A percentile compares a stretch with the other conserved stretches of the same genome.
Evolutionary conservation across 202 grass and related monocot genomes (phyloP).

Genomic region (Setaria viridis): DNA sequence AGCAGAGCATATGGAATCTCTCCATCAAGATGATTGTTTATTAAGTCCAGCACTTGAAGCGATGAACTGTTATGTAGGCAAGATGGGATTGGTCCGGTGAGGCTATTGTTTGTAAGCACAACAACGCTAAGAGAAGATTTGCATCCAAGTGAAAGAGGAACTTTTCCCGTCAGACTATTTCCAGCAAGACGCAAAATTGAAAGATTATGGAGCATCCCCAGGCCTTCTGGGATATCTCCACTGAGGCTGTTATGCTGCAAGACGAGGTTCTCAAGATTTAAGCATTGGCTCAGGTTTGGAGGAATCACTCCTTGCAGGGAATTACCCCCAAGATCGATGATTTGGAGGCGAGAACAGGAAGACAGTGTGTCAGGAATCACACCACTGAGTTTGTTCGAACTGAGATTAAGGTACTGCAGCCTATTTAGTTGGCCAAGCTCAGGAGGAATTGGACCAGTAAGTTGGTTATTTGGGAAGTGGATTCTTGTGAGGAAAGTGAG

Average conservation of each 20-base stretch:
- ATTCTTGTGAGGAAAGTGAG: conserved; percentile 42
- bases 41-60: conserved; percentile 6
- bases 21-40: conserved; percentile 41
- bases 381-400: conserved; percentile 27
- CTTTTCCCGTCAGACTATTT: conserved; percentile 14
- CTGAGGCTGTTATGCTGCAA: conserved; percentile 1
- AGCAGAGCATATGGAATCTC: conserved; percentile 33
- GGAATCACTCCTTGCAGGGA: conserved; percentile 44
- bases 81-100: conserved; percentile 41
- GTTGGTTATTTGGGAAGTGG: conserved; percentile 26
- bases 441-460: conserved; percentile 16
- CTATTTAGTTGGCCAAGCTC: conserved; percentile 22
- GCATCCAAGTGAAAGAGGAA: conserved; percentile 40
- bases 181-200: not conserved
- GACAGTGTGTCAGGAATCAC: conserved; percentile 34
- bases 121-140: not conserved
- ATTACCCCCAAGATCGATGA: conserved; percentile 30
- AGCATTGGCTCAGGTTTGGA: conserved; percentile 28
- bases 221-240: conserved; percentile 42
- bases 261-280: conserved; percentile 5
- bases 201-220: conserved; percentile 37
- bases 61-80: conserved; percentile 36
- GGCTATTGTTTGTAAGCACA: conserved; percentile 35
- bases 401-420: conserved; percentile 17
- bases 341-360: conserved; percentile 35